Conservation (phyloP, 805 yeast species). For the Pichia ethanolica region DNA sequence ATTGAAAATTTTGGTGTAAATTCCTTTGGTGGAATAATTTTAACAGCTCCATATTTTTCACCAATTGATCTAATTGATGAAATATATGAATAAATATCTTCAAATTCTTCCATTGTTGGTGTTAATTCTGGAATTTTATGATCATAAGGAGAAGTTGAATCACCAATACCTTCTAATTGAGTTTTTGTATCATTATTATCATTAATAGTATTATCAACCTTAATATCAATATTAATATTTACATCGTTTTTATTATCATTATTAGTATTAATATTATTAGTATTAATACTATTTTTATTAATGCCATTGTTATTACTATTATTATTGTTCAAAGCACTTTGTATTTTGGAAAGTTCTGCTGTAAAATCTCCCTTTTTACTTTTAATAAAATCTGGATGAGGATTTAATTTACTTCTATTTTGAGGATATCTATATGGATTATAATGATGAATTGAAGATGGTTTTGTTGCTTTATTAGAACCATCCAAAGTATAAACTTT, state of each 20-base stretch:
- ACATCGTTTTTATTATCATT: too few species aligned
- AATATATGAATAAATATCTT: constrained; percentile 60
- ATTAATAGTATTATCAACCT: too few species aligned
- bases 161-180: too few species aligned
- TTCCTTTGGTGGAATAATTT: constrained; percentile 52
- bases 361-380: constrained; percentile 10
- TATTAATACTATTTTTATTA: too few species aligned
- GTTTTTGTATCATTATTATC: too few species aligned
- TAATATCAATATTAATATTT: too few species aligned
- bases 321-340: too few species aligned
- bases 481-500: constrained; percentile 15
- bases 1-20: constrained; percentile 20
- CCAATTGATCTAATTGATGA: constrained; percentile 50
- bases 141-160: neutral
- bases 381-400: constrained; percentile 33
- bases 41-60: constrained; percentile 61
- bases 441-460: constrained; percentile 27
- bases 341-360: neutral
- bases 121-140: constrained; percentile 44
- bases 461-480: constrained; percentile 2
- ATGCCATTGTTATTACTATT: too few species aligned
- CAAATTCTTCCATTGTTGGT: constrained; percentile 49
- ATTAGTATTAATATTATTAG: too few species aligned
- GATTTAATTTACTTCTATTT: constrained; percentile 35
- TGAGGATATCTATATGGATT: constrained; percentile 43